Base-by-base conservation (phyloP, 371 early-diverging fungal genomes). In the Cladochytrium tenue region DNA sequence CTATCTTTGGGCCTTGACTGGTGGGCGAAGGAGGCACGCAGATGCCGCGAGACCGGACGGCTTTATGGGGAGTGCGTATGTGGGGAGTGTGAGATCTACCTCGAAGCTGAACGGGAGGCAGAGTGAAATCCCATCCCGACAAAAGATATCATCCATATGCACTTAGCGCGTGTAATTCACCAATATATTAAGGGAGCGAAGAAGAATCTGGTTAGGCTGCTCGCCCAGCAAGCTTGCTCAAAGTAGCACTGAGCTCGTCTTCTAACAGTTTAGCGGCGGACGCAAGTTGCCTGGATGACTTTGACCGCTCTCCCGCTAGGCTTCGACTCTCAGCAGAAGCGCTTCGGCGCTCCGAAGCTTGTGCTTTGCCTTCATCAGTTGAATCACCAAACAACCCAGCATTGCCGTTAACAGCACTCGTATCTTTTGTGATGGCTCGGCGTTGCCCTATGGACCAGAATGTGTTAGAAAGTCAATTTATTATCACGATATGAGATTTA, bases 331-430 rank as follows among this genome's bases (percentile, higher is more conserved):
- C 55, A 58, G 59, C 3, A 69, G 60, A 58, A 73, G 73, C 15
- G 72, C 31, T 13, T 71, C 70, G 50, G 70, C 68, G 32, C 62
- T 52, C 25, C 72, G 64, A 23, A 75, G 55, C 53, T 71, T 73
- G 7, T 74, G 75, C 31, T n/a, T n/a, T n/a, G n/a, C n/a, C n/a
- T n/a, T n/a, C n/a, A n/a, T n/a, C n/a, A n/a, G n/a, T n/a, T n/a
- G n/a, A n/a, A 75, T 64, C 23, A 79, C 66, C 33, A 78, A 61
- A 2, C 76, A 76, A 56, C 76, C 76, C 32, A 67, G 64, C 59
- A 30, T 63, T 52, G 20, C 15, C 36, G 60, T 63, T 55, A 36
- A 56, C 51, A 1, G 60, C 51, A 25, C 26, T 32, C 23, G 58
- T 43, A n/a, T 51, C 36, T 33, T 62, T 62, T 15, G 56, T 51